Conservation (phyloP, 2,329 filamentous ascomycete genomes). For the Monosporascus sp. region DNA sequence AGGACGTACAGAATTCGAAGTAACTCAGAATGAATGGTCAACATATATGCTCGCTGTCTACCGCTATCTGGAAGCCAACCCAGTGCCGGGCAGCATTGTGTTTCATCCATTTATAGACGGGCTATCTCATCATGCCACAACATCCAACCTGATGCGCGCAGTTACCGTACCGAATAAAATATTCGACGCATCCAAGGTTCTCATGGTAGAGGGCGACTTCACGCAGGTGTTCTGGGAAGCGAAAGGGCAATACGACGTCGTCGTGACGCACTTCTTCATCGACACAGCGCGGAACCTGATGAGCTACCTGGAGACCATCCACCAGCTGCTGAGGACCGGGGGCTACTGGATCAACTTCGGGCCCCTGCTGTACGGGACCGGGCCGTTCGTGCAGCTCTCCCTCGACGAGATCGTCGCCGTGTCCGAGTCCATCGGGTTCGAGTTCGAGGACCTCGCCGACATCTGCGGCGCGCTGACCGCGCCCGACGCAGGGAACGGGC, state of each 20-base stretch:
- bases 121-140: slow-evolving; percentile 51
- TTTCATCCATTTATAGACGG: slow-evolving; percentile 49
- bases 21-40: slow-evolving; percentile 53
- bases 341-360: slow-evolving; percentile 53
- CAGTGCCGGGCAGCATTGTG: slow-evolving; percentile 15
- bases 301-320: slow-evolving; percentile 49
- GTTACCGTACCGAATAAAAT: slow-evolving; percentile 39
- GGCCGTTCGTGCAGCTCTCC: slow-evolving; percentile 48
- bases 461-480: slow-evolving; percentile 38
- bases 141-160: slow-evolving; percentile 38
- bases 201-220: slow-evolving; percentile 53
- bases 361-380: slow-evolving; percentile 49
- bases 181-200: slow-evolving; percentile 30
- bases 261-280: slow-evolving; percentile 56
- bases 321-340: slow-evolving; percentile 37
- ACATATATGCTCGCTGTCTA: slow-evolving; percentile 52
- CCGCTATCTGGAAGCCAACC: slow-evolving; percentile 37
- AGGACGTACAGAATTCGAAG: slow-evolving; percentile 34
- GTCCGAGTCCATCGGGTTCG: slow-evolving; percentile 44
- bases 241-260: slow-evolving; percentile 35
- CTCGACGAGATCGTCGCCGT: slow-evolving; percentile 47
- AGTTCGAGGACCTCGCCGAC: slow-evolving; percentile 38
- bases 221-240: slow-evolving; percentile 32
- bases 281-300: slow-evolving; percentile 54
- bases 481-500: slow-evolving; percentile 1